Percentiles rank a stretch among this genome's conserved stretches.
Evolutionary conservation across 352 stramenopile genomes (phyloP).

Genomic region (Pilasporangium apinafurcum): DNA sequence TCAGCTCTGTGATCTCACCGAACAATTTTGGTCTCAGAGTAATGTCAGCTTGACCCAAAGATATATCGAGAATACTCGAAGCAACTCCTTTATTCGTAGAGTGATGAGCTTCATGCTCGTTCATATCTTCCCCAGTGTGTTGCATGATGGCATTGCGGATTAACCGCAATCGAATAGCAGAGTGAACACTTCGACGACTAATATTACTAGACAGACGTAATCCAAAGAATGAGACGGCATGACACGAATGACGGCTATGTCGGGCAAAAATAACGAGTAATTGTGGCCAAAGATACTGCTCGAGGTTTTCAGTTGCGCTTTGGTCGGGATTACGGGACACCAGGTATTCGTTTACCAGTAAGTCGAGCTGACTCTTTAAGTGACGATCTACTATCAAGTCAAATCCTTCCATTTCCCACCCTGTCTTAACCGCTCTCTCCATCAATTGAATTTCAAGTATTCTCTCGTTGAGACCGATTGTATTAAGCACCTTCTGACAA

Average conservation of each 20-base stretch:
- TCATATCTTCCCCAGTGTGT: too few relatives aligned
- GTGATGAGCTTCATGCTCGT: too few relatives aligned
- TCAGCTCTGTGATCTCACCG: slow-evolving; percentile 2
- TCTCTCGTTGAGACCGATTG: slow-evolving; percentile 41
- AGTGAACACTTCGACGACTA: slow-evolving; percentile 49
- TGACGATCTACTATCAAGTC: too few relatives aligned
- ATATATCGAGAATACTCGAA: slow-evolving; percentile 7
- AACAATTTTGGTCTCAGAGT: slow-evolving; percentile 3
- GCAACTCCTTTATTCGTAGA: not conserved
- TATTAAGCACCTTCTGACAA: slow-evolving; percentile 19
- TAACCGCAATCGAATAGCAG: slow-evolving; percentile 42
- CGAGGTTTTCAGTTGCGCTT: slow-evolving; percentile 28
- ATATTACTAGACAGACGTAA: slow-evolving; percentile 16
- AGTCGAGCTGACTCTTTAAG: too few relatives aligned
- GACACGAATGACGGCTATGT: slow-evolving; percentile 30
- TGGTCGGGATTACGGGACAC: slow-evolving; percentile 29
- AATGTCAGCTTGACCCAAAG: slow-evolving; percentile 5
- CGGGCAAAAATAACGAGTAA: slow-evolving; percentile 25
- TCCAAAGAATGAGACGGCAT: slow-evolving; percentile 12
- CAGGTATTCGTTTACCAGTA: slow-evolving; percentile 43
- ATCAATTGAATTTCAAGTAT: slow-evolving; percentile 35
- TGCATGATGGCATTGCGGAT: not conserved
- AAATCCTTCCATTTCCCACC: too few relatives aligned
- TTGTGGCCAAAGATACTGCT: slow-evolving; percentile 33
- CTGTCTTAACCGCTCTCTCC: slow-evolving; percentile 21